Base-by-base conservation (phyloP, 2,329 filamentous ascomycete genomes). In the Neurospora sp. region DNA sequence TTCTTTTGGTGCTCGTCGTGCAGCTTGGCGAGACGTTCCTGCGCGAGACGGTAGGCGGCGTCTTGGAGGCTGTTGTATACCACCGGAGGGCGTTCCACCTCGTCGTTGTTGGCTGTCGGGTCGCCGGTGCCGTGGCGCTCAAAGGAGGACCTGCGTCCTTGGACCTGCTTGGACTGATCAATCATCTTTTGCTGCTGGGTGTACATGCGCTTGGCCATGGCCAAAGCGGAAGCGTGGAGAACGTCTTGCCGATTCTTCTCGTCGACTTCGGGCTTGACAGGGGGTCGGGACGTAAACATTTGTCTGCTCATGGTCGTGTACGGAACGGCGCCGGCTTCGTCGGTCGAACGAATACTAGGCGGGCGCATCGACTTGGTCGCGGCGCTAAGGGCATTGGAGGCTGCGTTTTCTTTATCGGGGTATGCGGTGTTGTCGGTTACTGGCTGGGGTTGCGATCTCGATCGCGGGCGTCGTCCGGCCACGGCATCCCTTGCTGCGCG, bases 181-280 rank as follows among this genome's bases (percentile, higher is more conserved):
- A 86, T 82, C 71, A 85, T 85, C 71, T 85, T 87, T 72, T 92
- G 88, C 74, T 93, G 89, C 40, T 87, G 83, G 11, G 83, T 87
- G 77, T 93, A 97, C 89, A 97, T 95, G 74, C 91, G 88, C 79
- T 90, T 91, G 6, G 94, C 93, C 93, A 97, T 97, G 11, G 91
- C 92, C 3, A 97, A 83, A 2, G 94, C 93, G 23, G 93, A 95
- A 38, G 93, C 92, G 73, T 90, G 91, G 2, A 97, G 82, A 4
- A 89, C 88, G 74, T 93, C 91, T 65, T 89, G 87, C 70, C 87
- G 88, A 72, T 87, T 89, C 78, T 89, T 86, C 76, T 97, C 93
- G 52, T 96, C 90, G 0, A 88, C 81, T 76, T 96, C 92, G 1
- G 86, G 82, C 36, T 87, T 84, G 3, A 96, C 87, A 0, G 89